Evolutionary conservation across 2,329 filamentous ascomycete species (phyloP), one percentile per base, ranked within the genome.

Genomic region (Drechslerella dactyloides): DNA sequence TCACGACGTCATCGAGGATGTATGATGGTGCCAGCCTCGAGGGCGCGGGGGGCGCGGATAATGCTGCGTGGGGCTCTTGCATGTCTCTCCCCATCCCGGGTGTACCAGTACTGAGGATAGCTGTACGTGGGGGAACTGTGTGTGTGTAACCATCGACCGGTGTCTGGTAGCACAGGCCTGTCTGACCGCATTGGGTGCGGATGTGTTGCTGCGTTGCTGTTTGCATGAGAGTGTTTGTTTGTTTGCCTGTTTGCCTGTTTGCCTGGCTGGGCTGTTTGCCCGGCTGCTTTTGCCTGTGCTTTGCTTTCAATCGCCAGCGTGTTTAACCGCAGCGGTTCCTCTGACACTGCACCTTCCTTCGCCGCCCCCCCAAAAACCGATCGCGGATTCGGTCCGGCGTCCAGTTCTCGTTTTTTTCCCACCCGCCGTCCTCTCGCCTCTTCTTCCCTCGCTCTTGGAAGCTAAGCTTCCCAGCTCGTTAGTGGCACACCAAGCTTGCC

Each of bases 311-410:
- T 69, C 65, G 51, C 58, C 64, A 62, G 62, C 64, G 37, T 69
- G 64, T 69, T 69, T 69, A 63, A 69, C 65, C 65, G 65, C 53
- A 52, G 56, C 57, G 57, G 57, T 46, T 69, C n/a, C n/a, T 69
- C 64, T 69, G 57, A 69, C 63, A 61, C n/a, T n/a, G n/a, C 65
- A 63, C 65, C 65, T 69, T 69, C 65, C 65, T 68, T n/a, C n/a
- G n/a, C n/a, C n/a, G n/a, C n/a, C 40, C 51, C 52, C 50, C 64
- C 50, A 52, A 61, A 65, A 62, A 62, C 61, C 65, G 44, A 56
- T 52, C 44, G 64, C 37, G 64, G 57, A 63, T 69, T 69, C 58
- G 58, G 53, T 44, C 35, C 58, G 50, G 46, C 54, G 52, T 62
- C 58, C 65, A 21, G 17, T 48, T 11, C n/a, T n/a, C n/a, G n/a